Evolutionary conservation across 1,284 basidiomycete species (phyloP), one percentile per base, ranked within the genome.

Genomic region (Ceratobasidium sp.): DNA sequence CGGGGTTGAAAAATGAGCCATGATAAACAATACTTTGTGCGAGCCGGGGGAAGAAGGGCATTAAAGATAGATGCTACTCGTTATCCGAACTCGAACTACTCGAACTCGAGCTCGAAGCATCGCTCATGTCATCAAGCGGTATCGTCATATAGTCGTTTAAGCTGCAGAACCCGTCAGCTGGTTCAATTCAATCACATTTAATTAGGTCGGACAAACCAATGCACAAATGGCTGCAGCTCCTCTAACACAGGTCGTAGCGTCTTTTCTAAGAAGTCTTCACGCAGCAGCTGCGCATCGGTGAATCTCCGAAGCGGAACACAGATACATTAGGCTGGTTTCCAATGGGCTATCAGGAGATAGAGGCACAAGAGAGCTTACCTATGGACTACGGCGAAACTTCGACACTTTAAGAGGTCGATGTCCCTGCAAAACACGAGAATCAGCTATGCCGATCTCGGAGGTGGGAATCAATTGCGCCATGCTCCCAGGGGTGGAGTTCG

Each of bases 331-430:
- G 3, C 16, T 31, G n/a, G 37, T 9, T 34, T n/a, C 48, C 29
- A 61, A 22, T 29, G 14, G 39, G 51, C 13, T 16, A 58, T 59
- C 59, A 53, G 39, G 29, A 34, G 9, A 53, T 31, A 64, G 41
- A 27, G 56, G 22, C 49, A 49, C 31, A 14, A 58, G 41, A 24
- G 29, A 37, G 84, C 88, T 74, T 78, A 94, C 93, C 81, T 81
- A 78, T 89, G 86, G 0, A 87, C 81, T 0, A 96, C 94, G 4
- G 86, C 89, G 53, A 95, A 88, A 31, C 90, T 90, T 46, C 94
- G 89, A 77, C 94, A 90, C 81, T 94, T 94, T 76, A 97, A 82
- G 73, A 96, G 82, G 80, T 94, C 93, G 76, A 96, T 96, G 80
- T 96, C 92, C 81, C 90, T 92, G 77, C 2, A 46, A 48, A 65